Evolutionary conservation across 2,329 filamentous ascomycete species (phyloP).

Genomic region (Hymenoscyphus scutula): DNA sequence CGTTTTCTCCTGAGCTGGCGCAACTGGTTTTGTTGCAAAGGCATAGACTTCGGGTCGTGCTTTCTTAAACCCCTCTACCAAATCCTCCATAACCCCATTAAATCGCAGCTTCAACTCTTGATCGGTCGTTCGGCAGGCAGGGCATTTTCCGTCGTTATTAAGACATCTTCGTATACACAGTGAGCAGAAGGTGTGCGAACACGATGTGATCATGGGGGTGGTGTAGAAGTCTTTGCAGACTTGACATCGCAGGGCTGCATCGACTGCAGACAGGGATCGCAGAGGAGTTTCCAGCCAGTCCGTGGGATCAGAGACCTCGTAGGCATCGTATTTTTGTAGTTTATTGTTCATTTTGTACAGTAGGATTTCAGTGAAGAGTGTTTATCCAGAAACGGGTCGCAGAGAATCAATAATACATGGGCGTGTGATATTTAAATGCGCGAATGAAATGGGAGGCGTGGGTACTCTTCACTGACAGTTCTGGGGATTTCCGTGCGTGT

Average conservation of each 20-base stretch:
- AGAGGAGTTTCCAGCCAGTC: slow-evolving; percentile 78
- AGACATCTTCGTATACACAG: slow-evolving; percentile 88
- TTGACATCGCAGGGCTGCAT: slow-evolving; percentile 86
- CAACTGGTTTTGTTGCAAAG: slow-evolving; percentile 54
- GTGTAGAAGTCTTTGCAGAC: slow-evolving; percentile 98
- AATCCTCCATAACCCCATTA: slow-evolving; percentile 82
- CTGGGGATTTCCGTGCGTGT: neutral
- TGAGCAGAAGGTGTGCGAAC: slow-evolving; percentile 95
- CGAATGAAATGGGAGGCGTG: neutral
- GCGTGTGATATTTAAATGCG: neutral
- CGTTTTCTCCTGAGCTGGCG: slow-evolving; percentile 22
- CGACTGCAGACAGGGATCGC: slow-evolving; percentile 64
- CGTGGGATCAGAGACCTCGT: slow-evolving; percentile 69
- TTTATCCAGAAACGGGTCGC: neutral
- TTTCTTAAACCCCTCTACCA: slow-evolving; percentile 73
- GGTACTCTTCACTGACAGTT: neutral
- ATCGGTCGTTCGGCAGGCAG: slow-evolving; percentile 73
- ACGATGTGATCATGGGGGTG: slow-evolving; percentile 92
- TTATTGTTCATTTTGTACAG: slow-evolving; percentile 2
- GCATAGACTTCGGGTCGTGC: slow-evolving; percentile 61
- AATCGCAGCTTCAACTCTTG: slow-evolving; percentile 82
- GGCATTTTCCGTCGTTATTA: slow-evolving; percentile 80
- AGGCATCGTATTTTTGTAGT: slow-evolving; percentile 21
- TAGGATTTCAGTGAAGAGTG: neutral
- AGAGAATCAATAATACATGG: neutral